A percentile compares a stretch with the other conserved stretches of the same genome.
These are phyloP conservation scores for Fusarium musae DNA, from an alignment of 2,329 filamentous ascomycete genomes.

Conservation along the genomic window DNA sequence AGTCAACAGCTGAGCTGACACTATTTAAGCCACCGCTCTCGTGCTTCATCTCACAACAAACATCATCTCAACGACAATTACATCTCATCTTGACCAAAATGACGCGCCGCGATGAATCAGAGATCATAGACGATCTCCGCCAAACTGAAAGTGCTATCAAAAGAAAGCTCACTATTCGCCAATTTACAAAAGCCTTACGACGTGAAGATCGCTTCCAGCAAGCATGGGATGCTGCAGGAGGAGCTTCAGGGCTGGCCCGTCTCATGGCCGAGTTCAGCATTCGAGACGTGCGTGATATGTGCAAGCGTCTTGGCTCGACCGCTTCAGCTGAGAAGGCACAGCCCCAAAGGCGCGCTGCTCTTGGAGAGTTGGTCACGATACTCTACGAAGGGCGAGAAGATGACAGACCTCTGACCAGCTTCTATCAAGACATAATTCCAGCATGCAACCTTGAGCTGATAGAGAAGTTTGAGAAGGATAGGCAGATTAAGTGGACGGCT, in stretches of 20 bases:
- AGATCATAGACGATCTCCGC: constrained; percentile 16
- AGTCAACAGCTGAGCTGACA: not conserved
- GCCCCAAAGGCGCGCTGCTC: constrained; percentile 35
- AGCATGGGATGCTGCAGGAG: constrained; percentile 38
- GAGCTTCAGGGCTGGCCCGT: constrained; percentile 33
- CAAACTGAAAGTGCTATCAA: constrained; percentile 31
- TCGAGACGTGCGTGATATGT: constrained; percentile 32
- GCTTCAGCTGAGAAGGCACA: constrained; percentile 32
- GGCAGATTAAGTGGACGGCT: constrained; percentile 18
- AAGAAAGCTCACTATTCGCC: constrained; percentile 30
- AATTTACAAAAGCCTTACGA: constrained; percentile 37
- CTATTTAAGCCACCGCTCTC: not conserved
- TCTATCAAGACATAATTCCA: constrained; percentile 43
- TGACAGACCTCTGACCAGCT: constrained; percentile 29
- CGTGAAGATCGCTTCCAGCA: constrained; percentile 34
- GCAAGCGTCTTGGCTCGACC: constrained; percentile 34
- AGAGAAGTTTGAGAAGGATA: constrained; percentile 32
- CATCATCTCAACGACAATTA: not conserved
- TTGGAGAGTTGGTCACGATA: constrained; percentile 35
- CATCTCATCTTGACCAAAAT: not conserved
- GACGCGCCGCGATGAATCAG: constrained; percentile 1
- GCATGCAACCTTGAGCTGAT: constrained; percentile 34
- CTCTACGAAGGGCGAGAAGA: constrained; percentile 26
- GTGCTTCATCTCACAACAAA: not conserved
- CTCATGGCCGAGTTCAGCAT: constrained; percentile 45